phyloP scores from a whole-genome alignment of 768 basidiomycete genomes.

The Psilocybe cubensis region DNA sequence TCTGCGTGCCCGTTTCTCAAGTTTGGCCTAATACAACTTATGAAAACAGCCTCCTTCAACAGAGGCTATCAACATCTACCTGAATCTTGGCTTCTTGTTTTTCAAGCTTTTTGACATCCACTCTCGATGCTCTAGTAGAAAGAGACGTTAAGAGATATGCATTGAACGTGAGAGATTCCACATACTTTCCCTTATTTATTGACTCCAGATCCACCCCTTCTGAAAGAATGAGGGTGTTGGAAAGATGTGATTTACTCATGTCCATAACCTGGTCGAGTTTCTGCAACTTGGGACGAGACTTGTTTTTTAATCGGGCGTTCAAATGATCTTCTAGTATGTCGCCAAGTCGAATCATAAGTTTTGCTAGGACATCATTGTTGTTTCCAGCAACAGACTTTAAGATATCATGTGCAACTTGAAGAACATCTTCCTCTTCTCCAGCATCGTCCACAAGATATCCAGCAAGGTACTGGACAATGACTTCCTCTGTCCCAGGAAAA shows the following conservation, averaged over 20 bases:
- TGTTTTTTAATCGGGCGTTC: slow-evolving; percentile 56
- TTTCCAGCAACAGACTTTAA: slow-evolving; percentile 78
- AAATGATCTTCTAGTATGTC: slow-evolving; percentile 70
- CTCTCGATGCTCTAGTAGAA: slow-evolving; percentile 82
- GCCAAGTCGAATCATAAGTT: slow-evolving; percentile 66
- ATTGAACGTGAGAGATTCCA: slow-evolving; percentile 15
- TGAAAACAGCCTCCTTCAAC: not conserved
- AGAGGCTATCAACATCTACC: slow-evolving; percentile 39
- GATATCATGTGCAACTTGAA: slow-evolving; percentile 75
- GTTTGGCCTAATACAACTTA: slow-evolving; percentile 71
- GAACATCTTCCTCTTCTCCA: slow-evolving; percentile 84
- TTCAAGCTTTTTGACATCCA: slow-evolving; percentile 94
- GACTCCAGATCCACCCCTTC: slow-evolving; percentile 91
- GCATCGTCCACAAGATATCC: slow-evolving; percentile 90
- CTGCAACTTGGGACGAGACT: slow-evolving; percentile 66
- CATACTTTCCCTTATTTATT: slow-evolving; percentile 92
- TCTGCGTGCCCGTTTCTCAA: slow-evolving; percentile 90
- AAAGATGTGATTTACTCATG: slow-evolving; percentile 82
- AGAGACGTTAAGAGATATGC: slow-evolving; percentile 12
- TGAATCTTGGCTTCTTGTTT: slow-evolving; percentile 97
- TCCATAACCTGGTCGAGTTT: slow-evolving; percentile 89
- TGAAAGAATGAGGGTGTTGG: slow-evolving; percentile 75
- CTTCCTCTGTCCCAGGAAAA: slow-evolving; percentile 81
- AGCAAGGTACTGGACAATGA: slow-evolving; percentile 85
- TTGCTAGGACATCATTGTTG: slow-evolving; percentile 58